Conservation (phyloP, 1,139 yeast species). For the Pichia sp. region DNA sequence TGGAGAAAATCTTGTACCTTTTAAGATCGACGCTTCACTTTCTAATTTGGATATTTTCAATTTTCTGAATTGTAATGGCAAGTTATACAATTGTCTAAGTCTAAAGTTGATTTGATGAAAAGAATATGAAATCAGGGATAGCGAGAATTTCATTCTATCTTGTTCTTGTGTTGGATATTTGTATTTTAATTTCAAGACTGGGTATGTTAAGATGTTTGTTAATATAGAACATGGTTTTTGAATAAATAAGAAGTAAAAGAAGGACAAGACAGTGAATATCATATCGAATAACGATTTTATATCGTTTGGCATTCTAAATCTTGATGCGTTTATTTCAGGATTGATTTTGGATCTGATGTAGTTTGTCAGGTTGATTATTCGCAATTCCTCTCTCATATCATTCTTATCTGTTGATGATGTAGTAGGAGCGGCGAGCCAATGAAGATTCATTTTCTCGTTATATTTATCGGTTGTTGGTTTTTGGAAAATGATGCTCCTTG, state of each 20-base stretch:
- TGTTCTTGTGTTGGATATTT: background rate
- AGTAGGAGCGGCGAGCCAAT: conserved; percentile 14
- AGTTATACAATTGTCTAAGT: conserved; percentile 70
- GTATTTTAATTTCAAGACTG: conserved; percentile 9
- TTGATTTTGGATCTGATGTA: conserved; percentile 26
- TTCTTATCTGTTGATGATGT: background rate
- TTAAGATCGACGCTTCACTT: conserved; percentile 31
- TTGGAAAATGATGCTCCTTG: conserved; percentile 4
- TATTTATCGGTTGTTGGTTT: conserved; percentile 27
- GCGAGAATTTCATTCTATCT: conserved; percentile 6
- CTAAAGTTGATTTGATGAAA: conserved; percentile 80
- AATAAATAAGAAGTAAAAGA: conserved; percentile 13
- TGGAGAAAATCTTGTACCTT: conserved; percentile 42
- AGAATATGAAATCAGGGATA: conserved; percentile 30
- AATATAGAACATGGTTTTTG: conserved; percentile 14
- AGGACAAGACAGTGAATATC: conserved; percentile 4
- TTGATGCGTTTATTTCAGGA: conserved; percentile 2
- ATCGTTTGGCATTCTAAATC: background rate
- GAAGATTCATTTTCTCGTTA: conserved; percentile 30
- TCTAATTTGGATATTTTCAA: conserved; percentile 36
- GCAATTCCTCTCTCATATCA: conserved; percentile 26
- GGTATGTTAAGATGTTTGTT: conserved; percentile 14
- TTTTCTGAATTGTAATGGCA: conserved; percentile 78
- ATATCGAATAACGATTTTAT: background rate
- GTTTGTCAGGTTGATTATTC: conserved; percentile 30